phyloP scores from a whole-genome alignment of 1,284 basidiomycete genomes.

The Fomes fomentarius region DNA sequence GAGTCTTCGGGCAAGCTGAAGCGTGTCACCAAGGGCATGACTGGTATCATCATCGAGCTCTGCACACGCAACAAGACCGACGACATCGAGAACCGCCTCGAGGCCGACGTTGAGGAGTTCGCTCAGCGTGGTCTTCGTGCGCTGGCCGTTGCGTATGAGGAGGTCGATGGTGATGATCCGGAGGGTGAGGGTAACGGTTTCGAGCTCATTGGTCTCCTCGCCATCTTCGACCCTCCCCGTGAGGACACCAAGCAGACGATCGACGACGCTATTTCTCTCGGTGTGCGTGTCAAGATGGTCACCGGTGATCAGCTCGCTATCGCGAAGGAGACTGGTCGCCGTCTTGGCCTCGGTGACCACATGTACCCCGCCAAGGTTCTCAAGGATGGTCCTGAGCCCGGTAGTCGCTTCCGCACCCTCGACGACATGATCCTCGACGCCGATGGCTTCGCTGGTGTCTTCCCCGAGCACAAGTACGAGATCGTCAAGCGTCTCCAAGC shows the following conservation, averaged over 20 bases:
- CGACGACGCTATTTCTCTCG: constrained; percentile 93
- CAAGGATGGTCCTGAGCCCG: constrained; percentile 86
- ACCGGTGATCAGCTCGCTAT: constrained; percentile 99
- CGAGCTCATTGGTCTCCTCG: constrained; percentile 95
- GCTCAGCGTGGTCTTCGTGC: constrained; percentile 96
- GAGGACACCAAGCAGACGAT: constrained; percentile 99
- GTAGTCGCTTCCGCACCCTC: constrained; percentile 78
- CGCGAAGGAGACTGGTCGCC: constrained; percentile 98
- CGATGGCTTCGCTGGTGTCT: constrained; percentile 93
- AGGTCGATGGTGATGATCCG: constrained; percentile 81
- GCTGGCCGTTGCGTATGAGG: constrained; percentile 95
- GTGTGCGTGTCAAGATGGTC: constrained; percentile 99
- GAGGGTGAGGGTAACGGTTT: constrained; percentile 93
- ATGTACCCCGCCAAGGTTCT: constrained; percentile 97
- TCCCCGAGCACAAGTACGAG: constrained; percentile 96
- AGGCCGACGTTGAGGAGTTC: constrained; percentile 95
- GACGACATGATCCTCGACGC: constrained; percentile 95
- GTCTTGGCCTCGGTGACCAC: constrained; percentile 95
- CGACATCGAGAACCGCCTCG: constrained; percentile 88
- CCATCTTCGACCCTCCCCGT: constrained; percentile 98
- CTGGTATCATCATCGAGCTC: constrained; percentile 93
- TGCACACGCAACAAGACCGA: constrained; percentile 97
- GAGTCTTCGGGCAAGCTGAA: constrained; percentile 93
- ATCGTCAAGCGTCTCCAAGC: constrained; percentile 94
- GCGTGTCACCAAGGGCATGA: constrained; percentile 99